Conservation (phyloP, 2,329 filamentous ascomycete genomes). For the Pyrenophora seminiperda region DNA sequence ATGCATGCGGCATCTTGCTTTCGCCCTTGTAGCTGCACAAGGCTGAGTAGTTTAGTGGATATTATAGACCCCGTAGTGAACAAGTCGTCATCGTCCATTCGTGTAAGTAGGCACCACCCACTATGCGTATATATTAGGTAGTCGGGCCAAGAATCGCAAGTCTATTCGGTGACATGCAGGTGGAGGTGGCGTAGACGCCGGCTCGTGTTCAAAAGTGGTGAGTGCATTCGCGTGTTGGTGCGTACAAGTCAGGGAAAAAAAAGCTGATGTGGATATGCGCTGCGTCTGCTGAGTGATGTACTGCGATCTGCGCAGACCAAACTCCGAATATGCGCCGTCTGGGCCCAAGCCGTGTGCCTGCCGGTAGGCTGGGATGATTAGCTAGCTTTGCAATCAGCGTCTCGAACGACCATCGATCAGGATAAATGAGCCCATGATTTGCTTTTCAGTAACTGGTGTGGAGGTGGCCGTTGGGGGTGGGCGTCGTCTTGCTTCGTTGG, state of each 20-base stretch:
- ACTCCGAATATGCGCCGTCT: conserved; percentile 18
- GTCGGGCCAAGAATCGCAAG: conserved; percentile 14
- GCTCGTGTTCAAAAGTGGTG: conserved; percentile 13
- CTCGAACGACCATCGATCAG: conserved; percentile 12
- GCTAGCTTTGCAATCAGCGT: conserved; percentile 22
- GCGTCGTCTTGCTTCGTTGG: conserved; percentile 18
- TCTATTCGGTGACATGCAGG: conserved; percentile 14
- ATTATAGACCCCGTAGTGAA: neutral
- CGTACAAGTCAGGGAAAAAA: conserved; percentile 3
- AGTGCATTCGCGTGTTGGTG: conserved; percentile 1
- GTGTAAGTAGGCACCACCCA: neutral
- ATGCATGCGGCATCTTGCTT: conserved; percentile 33
- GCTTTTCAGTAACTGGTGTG: conserved; percentile 9
- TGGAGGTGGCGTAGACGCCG: conserved; percentile 20
- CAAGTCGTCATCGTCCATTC: conserved; percentile 4
- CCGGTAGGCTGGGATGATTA: conserved; percentile 15
- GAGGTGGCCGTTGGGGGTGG: conserved; percentile 13
- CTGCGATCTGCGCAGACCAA: conserved; percentile 6
- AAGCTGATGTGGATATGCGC: conserved; percentile 6
- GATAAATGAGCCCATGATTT: conserved; percentile 14
- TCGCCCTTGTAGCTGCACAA: conserved; percentile 19
- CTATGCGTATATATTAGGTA: conserved; percentile 15
- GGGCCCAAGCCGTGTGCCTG: conserved; percentile 15
- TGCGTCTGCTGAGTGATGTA: conserved; percentile 16
- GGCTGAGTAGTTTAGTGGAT: conserved; percentile 9